phyloP scores from a whole-genome alignment of 257 asterid species.

The Scutellaria galericulata region DNA sequence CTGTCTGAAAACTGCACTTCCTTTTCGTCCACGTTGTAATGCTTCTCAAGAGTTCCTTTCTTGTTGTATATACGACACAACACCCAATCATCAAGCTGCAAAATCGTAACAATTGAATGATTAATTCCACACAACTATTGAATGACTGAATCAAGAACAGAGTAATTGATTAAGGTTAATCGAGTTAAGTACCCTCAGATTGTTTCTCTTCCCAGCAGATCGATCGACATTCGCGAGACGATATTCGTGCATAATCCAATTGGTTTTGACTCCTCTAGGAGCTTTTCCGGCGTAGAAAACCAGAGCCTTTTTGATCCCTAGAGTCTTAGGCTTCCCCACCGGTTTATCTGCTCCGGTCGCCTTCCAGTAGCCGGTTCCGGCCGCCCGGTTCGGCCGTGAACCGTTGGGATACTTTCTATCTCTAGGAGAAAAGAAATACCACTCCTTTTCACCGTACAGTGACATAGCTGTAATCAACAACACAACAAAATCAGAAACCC shows the following conservation, averaged over 20 bases:
- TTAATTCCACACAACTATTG: conserved; percentile 10
- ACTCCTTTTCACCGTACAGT: conserved; percentile 60
- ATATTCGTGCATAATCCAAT: conserved; percentile 74
- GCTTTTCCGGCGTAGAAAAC: conserved; percentile 68
- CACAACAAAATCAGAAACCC: conserved; percentile 26
- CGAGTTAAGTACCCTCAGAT: conserved; percentile 47
- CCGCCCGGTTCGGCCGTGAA: conserved; percentile 66
- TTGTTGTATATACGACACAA: conserved; percentile 69
- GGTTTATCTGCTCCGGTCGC: conserved; percentile 73
- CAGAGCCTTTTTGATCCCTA: conserved; percentile 61
- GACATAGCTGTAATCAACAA: conserved; percentile 45
- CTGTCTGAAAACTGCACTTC: conserved; percentile 52
- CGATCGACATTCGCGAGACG: conserved; percentile 61
- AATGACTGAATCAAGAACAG: not conserved
- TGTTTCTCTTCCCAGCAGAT: conserved; percentile 53
- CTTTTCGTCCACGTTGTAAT: conserved; percentile 46
- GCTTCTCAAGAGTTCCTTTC: conserved; percentile 61
- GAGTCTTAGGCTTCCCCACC: conserved; percentile 57
- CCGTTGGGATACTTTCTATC: conserved; percentile 69
- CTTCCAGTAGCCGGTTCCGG: conserved; percentile 66
- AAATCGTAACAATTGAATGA: conserved; percentile 8
- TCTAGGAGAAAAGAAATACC: conserved; percentile 67
- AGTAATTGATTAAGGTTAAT: not conserved
- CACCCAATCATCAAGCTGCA: conserved; percentile 72
- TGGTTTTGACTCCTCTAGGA: conserved; percentile 62